A percentile compares a stretch with the other conserved stretches of the same genome.
Evolutionary conservation across 768 basidiomycete genomes (phyloP).

Genomic region (Sarcodon aspratus): DNA sequence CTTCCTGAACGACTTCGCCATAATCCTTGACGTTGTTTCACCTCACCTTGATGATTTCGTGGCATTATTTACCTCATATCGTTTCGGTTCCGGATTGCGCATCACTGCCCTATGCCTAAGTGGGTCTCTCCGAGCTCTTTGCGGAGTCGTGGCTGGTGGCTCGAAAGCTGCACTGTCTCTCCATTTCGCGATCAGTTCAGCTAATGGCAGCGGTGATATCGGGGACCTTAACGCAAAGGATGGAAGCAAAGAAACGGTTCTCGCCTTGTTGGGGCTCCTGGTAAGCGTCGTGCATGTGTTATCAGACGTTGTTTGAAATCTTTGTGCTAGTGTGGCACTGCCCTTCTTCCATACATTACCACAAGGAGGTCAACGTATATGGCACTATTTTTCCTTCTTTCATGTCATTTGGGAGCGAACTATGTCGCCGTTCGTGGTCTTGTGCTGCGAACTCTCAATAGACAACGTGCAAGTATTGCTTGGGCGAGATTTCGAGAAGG

Average conservation of each 20-base stretch:
- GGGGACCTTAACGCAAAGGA: slow-evolving; percentile 68
- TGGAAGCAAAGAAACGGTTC: slow-evolving; percentile 58
- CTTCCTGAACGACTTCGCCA: slow-evolving; percentile 49
- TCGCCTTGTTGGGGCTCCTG: slow-evolving; percentile 57
- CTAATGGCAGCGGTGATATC: slow-evolving; percentile 42
- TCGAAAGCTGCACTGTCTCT: slow-evolving; percentile 60
- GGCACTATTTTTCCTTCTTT: slow-evolving; percentile 37
- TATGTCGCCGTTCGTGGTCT: slow-evolving; percentile 50
- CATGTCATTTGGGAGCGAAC: slow-evolving; percentile 44
- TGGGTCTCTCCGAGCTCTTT: slow-evolving; percentile 45
- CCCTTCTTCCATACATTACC: slow-evolving; percentile 46
- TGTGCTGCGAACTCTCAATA: slow-evolving; percentile 44
- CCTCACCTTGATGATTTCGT: slow-evolving; percentile 33
- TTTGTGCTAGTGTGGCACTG: slow-evolving; percentile 37
- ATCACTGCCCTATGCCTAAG: slow-evolving; percentile 43
- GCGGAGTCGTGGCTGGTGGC: slow-evolving; percentile 53
- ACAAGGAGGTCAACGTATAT: slow-evolving; percentile 36
- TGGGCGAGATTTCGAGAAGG: slow-evolving; percentile 32
- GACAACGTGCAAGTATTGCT: slow-evolving; percentile 41
- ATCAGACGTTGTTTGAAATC: neutral
- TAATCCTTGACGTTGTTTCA: slow-evolving; percentile 48
- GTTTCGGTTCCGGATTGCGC: slow-evolving; percentile 26
- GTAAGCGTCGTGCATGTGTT: slow-evolving; percentile 23
- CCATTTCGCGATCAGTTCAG: slow-evolving; percentile 44
- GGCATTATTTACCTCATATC: slow-evolving; percentile 15